Evolutionary conservation across 352 stramenopile species (phyloP), one percentile per base, ranked within the genome.

Genomic region (Pythium guiyangense): DNA sequence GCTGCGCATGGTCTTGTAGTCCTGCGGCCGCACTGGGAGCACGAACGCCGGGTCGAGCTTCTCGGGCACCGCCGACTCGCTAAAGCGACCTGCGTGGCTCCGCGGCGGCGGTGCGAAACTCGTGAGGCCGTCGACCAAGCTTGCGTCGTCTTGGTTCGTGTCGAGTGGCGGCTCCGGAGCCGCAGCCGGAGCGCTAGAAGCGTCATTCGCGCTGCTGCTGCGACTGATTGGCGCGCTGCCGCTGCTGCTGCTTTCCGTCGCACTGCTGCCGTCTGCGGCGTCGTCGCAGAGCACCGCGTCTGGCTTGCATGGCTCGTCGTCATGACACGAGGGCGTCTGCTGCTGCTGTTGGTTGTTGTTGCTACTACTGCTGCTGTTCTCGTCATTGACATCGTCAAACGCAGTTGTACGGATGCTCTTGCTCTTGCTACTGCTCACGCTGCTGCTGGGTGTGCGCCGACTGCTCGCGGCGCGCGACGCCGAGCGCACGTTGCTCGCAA

Each of bases 1-100:
- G 62, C 71, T 84, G 56, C 81, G 81, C 40, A 75, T 84, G 42
- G 49, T 69, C 48, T 40, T 62, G 53, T 73, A 76, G 40, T 67
- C 49, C 10, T 52, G 27, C 27, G 57, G 49, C 17, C 69, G 58
- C 6, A 62, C 59, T 0, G 77, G 63, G 22, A 87, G 48, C 31
- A 71, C 64, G 52, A 86, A 77, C 40, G 66, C 61, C 17, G 68
- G 59, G 54, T 88, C 73, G 27, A 77, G 62, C 35, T 64, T 57
- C 34, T 59, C 57, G 15, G 55, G 62, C 39, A 68, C 50, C 9
- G 57, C 50, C 10, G 62, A 65, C n/a, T 63, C 62, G 25, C 57
- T 60, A 42, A 65, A 65, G 45, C 51, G 62, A 15, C 52, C 55
- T 1, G 35, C 15, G 27, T 6, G 18, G 26, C 35, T 43, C 18